Conservation (phyloP, 768 basidiomycete genomes). For the Agaricus sinodeliciosus region DNA sequence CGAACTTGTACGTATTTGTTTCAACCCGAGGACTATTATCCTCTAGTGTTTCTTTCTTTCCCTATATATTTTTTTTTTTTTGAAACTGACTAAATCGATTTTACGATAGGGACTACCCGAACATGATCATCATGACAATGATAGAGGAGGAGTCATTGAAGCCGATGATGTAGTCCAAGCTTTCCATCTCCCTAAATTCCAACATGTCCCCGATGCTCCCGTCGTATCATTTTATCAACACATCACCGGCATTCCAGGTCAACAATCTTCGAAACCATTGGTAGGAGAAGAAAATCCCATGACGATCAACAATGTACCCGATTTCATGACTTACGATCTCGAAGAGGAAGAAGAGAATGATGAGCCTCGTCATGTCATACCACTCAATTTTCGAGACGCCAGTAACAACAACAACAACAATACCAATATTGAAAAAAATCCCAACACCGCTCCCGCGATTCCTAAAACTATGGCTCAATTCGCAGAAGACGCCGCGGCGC, state of each 20-base stretch:
- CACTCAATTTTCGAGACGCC: neutral
- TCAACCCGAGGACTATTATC: too few species aligned
- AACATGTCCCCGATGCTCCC: slow-evolving; percentile 24
- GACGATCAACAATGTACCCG: slow-evolving; percentile 10
- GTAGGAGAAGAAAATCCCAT: too few species aligned
- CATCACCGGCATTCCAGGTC: too few species aligned
- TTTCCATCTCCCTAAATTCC: slow-evolving; percentile 62
- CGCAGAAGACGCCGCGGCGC: slow-evolving; percentile 1
- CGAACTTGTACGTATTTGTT: neutral
- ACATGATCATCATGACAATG: slow-evolving; percentile 50
- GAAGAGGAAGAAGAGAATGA: slow-evolving; percentile 14
- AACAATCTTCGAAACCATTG: neutral
- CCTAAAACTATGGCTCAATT: slow-evolving; percentile 9
- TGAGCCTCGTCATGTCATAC: too few species aligned
- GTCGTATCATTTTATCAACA: slow-evolving; percentile 1
- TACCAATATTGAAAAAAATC: slow-evolving; percentile 2
- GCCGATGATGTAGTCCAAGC: slow-evolving; percentile 71
- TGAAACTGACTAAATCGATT: too few species aligned
- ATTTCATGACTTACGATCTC: slow-evolving; percentile 28
- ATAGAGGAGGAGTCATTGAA: too few species aligned
- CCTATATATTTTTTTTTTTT: too few species aligned
- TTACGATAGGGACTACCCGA: slow-evolving; percentile 14
- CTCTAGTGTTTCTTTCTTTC: too few species aligned
- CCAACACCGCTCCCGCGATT: too few species aligned
- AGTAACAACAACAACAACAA: neutral